Conservation (phyloP, 805 yeast species). For the Monosporozyma aquatica region DNA sequence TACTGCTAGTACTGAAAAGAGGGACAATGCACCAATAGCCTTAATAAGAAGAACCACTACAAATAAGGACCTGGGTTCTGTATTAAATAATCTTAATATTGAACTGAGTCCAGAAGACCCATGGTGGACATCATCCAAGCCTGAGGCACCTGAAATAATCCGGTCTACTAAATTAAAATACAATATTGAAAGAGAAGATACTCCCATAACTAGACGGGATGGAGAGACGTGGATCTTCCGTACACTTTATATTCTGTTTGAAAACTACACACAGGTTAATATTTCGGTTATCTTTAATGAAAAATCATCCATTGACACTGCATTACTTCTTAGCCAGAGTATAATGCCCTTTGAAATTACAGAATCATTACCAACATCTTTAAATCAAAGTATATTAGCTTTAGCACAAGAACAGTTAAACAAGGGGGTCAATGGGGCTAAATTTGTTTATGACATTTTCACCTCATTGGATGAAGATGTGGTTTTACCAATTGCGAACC, state of each 20-base stretch:
- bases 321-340: conserved; percentile 28
- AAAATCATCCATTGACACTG: conserved; percentile 44
- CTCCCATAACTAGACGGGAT: conserved; percentile 46
- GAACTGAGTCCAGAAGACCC: conserved; percentile 28
- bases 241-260: conserved; percentile 64
- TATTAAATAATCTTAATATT: conserved; percentile 12
- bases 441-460: conserved; percentile 7
- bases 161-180: conserved; percentile 14
- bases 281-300: conserved; percentile 50
- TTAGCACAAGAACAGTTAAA: conserved; percentile 34
- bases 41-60: conserved; percentile 11
- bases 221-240: conserved; percentile 39
- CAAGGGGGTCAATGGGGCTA: conserved; percentile 11
- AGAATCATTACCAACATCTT: conserved; percentile 34
- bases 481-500: conserved; percentile 44
- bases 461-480: conserved; percentile 4
- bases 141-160: conserved; percentile 40
- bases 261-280: conserved; percentile 59
- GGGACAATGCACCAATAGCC: conserved; percentile 7
- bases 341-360: conserved; percentile 7
- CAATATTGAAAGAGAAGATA: conserved; percentile 58
- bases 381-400: conserved; percentile 44
- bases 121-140: conserved; percentile 60
- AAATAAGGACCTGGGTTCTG: conserved; percentile 9
- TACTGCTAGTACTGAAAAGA: neutral